Conservation (phyloP, 352 stramenopile species). For the Elongisporangium prolatum region DNA sequence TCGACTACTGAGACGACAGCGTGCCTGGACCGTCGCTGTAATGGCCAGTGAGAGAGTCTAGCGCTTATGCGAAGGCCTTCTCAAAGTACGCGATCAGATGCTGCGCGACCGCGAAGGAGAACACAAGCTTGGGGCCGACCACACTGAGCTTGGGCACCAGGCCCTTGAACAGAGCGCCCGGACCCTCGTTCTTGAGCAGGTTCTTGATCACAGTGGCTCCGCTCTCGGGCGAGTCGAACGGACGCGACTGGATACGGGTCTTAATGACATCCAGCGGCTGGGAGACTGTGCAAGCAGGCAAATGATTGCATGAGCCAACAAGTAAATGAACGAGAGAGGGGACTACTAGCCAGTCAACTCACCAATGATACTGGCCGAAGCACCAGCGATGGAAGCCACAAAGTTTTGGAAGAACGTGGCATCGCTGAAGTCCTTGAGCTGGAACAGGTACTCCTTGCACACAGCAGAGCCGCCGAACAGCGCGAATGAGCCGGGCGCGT, state of each 20-base stretch:
- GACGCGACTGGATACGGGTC: slow-evolving; percentile 91
- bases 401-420: slow-evolving; percentile 92
- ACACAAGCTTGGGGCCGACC: slow-evolving; percentile 94
- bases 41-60: not conserved
- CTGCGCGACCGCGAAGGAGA: slow-evolving; percentile 95
- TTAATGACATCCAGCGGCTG: slow-evolving; percentile 95
- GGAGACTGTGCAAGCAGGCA: slow-evolving; percentile 48
- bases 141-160: slow-evolving; percentile 94
- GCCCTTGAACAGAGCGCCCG: slow-evolving; percentile 93
- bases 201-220: slow-evolving; percentile 90
- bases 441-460: slow-evolving; percentile 89
- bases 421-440: slow-evolving; percentile 87
- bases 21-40: not conserved
- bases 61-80: slow-evolving; percentile 44
- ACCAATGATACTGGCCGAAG: slow-evolving; percentile 81
- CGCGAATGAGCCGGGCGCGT: slow-evolving; percentile 93
- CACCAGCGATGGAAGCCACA: slow-evolving; percentile 80
- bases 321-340: not conserved
- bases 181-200: slow-evolving; percentile 91
- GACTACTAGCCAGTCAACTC: slow-evolving; percentile 10
- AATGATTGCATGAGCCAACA: slow-evolving; percentile 2
- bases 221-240: slow-evolving; percentile 92
- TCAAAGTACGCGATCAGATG: slow-evolving; percentile 94
- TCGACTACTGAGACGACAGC: not conserved
- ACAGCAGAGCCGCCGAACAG: slow-evolving; percentile 92